Evolutionary conservation across 176 grass and related monocot species (phyloP), one percentile per base, ranked within the genome.

Genomic region (Poa pratensis): DNA sequence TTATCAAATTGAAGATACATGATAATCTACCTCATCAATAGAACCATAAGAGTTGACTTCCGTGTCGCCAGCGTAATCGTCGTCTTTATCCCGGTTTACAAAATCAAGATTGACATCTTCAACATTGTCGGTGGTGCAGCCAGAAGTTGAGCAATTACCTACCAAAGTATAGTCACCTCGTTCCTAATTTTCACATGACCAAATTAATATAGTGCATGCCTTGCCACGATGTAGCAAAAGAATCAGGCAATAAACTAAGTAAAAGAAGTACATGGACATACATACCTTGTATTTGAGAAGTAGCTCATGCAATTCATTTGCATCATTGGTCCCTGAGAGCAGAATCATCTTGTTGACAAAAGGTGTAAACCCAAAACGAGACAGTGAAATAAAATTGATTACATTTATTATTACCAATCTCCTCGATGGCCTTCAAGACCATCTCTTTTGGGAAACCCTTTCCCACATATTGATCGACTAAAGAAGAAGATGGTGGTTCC

Each of bases 211-310:
- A 65, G 69, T 30, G 76, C 49, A 60, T 20, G 50, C 37, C 45
- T 76, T 50, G n/a, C 26, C 19, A 68, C 8, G 4, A 40, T 75
- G 61, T 17, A 80, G 46, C 16, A 76, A 73, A 3, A 75, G 5
- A 8, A 82, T 49, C 49, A 84, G 1, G 14, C 6, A 55, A 39
- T 80, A 52, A 89, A 58, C 40, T 54, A 12, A 60, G 30, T 82
- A 20, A 84, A 13, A 61, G 15, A 87, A 69, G 40, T 11, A 66
- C 39, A 58, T n/a, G 23, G 51, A 28, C 14, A 10, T 40, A 63
- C 48, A 64, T 53, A 94, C 95, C 78, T 84, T 18, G 73, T 93
- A 90, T 27, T 87, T 94, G 14, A 97, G 88, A 34, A 97, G 84
- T 75, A 89, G 82, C 27, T 97, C 82, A 13, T 91, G 20, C 51